Conservation (phyloP, 345 rosid species). For the Arabidopsis suecica region DNA sequence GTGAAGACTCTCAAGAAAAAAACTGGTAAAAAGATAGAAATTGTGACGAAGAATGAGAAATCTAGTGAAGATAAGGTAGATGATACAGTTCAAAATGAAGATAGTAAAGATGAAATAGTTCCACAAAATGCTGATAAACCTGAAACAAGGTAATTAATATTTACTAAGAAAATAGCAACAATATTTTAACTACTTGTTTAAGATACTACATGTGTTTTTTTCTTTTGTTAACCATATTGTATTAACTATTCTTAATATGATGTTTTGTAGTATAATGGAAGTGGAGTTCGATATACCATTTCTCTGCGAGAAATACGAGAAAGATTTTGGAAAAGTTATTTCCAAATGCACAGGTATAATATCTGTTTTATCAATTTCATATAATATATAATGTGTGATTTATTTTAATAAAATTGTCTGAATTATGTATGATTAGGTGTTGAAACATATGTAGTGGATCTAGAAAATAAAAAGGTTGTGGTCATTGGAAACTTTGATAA, state of each 20-base stretch:
- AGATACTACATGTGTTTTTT: neutral
- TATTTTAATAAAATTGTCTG: neutral
- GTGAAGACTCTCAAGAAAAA: neutral
- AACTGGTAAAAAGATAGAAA: neutral
- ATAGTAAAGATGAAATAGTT: neutral
- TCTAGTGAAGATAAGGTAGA: neutral
- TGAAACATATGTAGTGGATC: neutral
- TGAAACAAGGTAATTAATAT: neutral
- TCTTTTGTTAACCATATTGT: neutral
- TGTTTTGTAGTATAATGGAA: neutral
- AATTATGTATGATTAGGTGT: constrained; percentile 16
- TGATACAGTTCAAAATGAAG: neutral
- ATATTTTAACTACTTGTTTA: neutral
- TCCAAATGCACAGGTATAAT: constrained; percentile 6
- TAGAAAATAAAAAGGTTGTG: constrained; percentile 9
- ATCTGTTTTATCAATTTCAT: neutral
- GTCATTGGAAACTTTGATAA: constrained; percentile 25
- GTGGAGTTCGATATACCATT: neutral
- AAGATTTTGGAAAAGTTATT: neutral
- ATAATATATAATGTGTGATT: neutral
- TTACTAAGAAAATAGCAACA: neutral
- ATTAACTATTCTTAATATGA: neutral
- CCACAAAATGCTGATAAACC: neutral
- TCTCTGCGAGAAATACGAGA: neutral
- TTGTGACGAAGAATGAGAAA: neutral